Evolutionary conservation across 2,329 filamentous ascomycete species (phyloP).

Genomic region (Fusarium keratoplasticum): DNA sequence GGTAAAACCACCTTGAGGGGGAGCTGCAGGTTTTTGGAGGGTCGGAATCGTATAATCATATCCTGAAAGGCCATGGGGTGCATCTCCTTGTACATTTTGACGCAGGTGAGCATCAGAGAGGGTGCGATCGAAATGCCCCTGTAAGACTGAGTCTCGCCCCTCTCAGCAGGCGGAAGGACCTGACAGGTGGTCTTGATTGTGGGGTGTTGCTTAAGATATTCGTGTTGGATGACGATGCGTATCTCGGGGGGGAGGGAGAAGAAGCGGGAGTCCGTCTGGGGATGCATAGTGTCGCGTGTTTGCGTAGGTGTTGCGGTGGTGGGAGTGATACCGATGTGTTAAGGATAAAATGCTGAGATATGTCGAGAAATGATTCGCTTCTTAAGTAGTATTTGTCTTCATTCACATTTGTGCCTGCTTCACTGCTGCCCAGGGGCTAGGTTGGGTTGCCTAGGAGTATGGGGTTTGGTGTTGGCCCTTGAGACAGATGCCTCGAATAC

Average conservation of each 20-base stretch:
- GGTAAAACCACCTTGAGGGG: neutral
- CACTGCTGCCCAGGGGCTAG: neutral
- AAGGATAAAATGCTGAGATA: neutral
- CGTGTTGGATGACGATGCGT: neutral
- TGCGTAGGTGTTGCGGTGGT: neutral
- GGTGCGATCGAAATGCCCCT: neutral
- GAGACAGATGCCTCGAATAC: neutral
- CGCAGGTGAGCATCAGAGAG: neutral
- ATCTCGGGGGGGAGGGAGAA: neutral
- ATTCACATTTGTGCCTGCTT: neutral
- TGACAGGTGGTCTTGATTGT: neutral
- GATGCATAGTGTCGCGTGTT: neutral
- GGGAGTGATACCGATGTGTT: neutral
- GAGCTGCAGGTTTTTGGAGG: neutral
- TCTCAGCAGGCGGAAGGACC: neutral
- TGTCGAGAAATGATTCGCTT: neutral
- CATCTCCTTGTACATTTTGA: neutral
- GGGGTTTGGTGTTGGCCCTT: neutral
- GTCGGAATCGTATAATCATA: neutral
- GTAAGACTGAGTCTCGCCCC: neutral
- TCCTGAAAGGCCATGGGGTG: neutral
- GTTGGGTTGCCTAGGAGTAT: neutral
- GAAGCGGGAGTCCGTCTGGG: neutral
- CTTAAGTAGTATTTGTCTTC: neutral
- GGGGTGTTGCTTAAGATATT: neutral